Evolutionary conservation across 164 flowering plant species (phyloP).

Genomic region (Pachysandra terminalis): DNA sequence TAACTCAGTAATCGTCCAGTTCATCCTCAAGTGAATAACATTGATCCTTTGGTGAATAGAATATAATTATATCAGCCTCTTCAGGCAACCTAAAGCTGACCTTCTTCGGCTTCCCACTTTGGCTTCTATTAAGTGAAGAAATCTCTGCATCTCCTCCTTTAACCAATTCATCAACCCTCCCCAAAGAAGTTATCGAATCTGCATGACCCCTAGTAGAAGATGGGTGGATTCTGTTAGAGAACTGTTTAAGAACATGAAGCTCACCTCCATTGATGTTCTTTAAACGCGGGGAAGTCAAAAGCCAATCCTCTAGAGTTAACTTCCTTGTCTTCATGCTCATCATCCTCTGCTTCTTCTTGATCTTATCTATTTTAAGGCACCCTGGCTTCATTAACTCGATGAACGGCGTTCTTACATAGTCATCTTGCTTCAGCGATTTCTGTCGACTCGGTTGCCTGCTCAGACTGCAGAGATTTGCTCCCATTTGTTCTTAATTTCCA

Average conservation of each 20-base stretch:
- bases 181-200: not conserved
- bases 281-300: conserved; percentile 22
- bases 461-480: conserved; percentile 9
- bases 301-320: conserved; percentile 31
- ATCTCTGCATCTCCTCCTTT: not conserved
- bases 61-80: conserved; percentile 34
- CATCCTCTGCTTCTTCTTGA: conserved; percentile 1
- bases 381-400: not conserved
- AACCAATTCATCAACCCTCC: conserved; percentile 13
- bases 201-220: conserved; percentile 9
- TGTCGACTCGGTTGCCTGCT: not conserved
- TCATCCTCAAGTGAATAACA: too few species aligned
- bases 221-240: conserved; percentile 16
- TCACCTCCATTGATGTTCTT: not conserved
- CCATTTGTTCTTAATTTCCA: conserved; percentile 10
- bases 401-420: not conserved
- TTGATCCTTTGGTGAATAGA: conserved; percentile 18
- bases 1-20: too few species aligned
- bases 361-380: not conserved
- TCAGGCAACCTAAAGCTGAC: conserved; percentile 42
- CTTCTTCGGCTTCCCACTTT: conserved; percentile 27
- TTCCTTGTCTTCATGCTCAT: not conserved
- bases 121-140: conserved; percentile 24
- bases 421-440: not conserved
- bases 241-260: conserved; percentile 9